Evolutionary conservation across 2,329 filamentous ascomycete species (phyloP), one percentile per base, ranked within the genome.

Genomic region (Aspergillus sojae): DNA sequence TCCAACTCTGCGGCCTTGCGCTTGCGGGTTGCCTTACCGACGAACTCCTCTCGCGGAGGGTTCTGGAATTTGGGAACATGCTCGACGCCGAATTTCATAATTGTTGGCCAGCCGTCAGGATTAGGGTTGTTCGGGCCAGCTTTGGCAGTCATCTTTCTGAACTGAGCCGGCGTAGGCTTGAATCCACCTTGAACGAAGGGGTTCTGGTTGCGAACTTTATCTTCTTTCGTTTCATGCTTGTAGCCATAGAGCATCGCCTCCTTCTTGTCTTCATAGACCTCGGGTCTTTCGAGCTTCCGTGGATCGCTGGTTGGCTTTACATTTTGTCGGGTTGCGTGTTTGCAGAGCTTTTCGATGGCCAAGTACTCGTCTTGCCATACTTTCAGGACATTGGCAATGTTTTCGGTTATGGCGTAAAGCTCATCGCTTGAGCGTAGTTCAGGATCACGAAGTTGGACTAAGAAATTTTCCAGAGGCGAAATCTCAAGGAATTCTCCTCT

Each of bases 181-280:
- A 82, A 82, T 11, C 80, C 79, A 53, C 79, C 80, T 67, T 89
- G 86, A 1, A 79, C 73, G 62, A 86, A 86, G 0, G 87, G 85
- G 69, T 88, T 83, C 67, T 88, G 86, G 59, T 76, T 78, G n/a
- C 82, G 82, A 43, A 77, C 73, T 59, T 79, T 78, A 41, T 71
- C 67, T 41, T 76, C 74, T 68, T 84, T 84, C 0, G 83, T 74
- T 65, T 86, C 85, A 71, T 85, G 85, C 39, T 80, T 81, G 72
- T 88, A 89, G 61, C 85, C 84, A 70, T 89, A 89, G 0, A 89
- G 75, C 62, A 83, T 82, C 1, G 86, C 82, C 75, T 89, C 86
- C 67, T 88, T 88, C 74, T 83, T 83, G 67, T 87, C 86, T 69
- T 88, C 86, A 64, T 81, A 88, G 3, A 85, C 72, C n/a, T 78